phyloP scores from a whole-genome alignment of 169 alveolate genomes.

The Plasmodium adleri region DNA sequence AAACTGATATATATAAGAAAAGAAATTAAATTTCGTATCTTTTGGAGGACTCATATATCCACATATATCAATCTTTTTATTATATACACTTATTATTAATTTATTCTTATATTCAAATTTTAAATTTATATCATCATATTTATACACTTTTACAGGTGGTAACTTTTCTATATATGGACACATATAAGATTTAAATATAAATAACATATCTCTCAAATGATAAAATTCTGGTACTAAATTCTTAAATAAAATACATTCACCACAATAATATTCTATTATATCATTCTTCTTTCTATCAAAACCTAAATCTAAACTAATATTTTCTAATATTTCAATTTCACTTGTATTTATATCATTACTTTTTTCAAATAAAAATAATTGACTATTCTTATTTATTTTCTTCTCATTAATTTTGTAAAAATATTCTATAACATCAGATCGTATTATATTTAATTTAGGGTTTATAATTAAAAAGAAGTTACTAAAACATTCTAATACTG shows the following conservation, averaged over 20 bases:
- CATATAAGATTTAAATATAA: conserved; percentile 71
- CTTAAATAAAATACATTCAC: conserved; percentile 44
- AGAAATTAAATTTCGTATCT: conserved; percentile 80
- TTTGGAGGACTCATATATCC: conserved; percentile 70
- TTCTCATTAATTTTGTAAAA: conserved; percentile 74
- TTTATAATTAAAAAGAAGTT: conserved; percentile 64
- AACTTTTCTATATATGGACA: conserved; percentile 76
- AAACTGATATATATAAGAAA: conserved; percentile 65
- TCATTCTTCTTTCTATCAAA: conserved; percentile 52
- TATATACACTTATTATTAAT: conserved; percentile 51
- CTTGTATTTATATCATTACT: conserved; percentile 64
- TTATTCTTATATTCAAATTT: conserved; percentile 64
- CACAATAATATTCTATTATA: conserved; percentile 75
- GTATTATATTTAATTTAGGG: conserved; percentile 60
- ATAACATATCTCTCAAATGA: conserved; percentile 75
- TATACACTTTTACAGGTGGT: conserved; percentile 49
- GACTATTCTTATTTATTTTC: conserved; percentile 61
- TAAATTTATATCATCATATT: conserved; percentile 69
- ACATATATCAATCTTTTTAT: conserved; percentile 64
- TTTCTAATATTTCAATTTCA: conserved; percentile 75
- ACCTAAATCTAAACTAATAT: conserved; percentile 73
- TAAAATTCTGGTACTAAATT: conserved; percentile 75
- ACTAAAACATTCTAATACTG: conserved; percentile 75
- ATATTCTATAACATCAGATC: conserved; percentile 75
- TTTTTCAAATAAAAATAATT: conserved; percentile 69